These are phyloP conservation scores for Candida sphagnicola DNA, from an alignment of 805 yeast species.

Conservation along the genomic window DNA sequence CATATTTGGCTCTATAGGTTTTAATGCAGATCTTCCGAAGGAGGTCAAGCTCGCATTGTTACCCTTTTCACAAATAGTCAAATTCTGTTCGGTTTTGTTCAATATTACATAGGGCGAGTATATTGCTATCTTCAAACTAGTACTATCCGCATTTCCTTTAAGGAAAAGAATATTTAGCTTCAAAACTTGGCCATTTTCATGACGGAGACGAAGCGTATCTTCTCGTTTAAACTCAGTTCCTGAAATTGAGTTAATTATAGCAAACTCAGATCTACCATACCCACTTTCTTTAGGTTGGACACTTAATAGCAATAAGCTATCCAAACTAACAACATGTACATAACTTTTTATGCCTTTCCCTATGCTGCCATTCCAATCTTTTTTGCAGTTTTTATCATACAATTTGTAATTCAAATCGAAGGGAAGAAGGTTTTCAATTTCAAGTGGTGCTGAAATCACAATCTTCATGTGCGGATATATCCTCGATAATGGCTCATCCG, in stretches of 20 bases:
- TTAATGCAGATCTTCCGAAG: slow-evolving; percentile 31
- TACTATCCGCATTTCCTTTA: slow-evolving; percentile 44
- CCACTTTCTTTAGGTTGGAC: slow-evolving; percentile 63
- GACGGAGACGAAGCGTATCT: slow-evolving; percentile 44
- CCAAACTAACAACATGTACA: slow-evolving; percentile 75
- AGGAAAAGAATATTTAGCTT: slow-evolving; percentile 63
- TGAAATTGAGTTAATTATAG: slow-evolving; percentile 61
- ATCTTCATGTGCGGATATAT: slow-evolving; percentile 84
- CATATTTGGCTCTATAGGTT: slow-evolving; percentile 55
- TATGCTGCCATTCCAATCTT: slow-evolving; percentile 63
- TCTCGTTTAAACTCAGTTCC: slow-evolving; percentile 58
- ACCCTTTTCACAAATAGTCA: slow-evolving; percentile 55
- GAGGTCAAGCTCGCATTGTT: slow-evolving; percentile 47
- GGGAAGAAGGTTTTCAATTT: slow-evolving; percentile 81
- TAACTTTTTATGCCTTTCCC: slow-evolving; percentile 64
- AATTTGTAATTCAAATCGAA: slow-evolving; percentile 71
- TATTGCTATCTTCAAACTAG: slow-evolving; percentile 64
- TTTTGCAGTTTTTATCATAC: slow-evolving; percentile 67
- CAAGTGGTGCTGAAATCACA: slow-evolving; percentile 78
- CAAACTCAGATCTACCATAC: slow-evolving; percentile 64
- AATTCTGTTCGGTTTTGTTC: slow-evolving; percentile 70
- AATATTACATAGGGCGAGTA: slow-evolving; percentile 82
- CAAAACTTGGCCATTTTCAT: slow-evolving; percentile 64
- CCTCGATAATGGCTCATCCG: slow-evolving; percentile 64
- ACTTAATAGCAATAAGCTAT: slow-evolving; percentile 66